These are phyloP conservation scores for Leccinum solheimii DNA, from an alignment of 1,284 basidiomycete species.

Conservation along the genomic window DNA sequence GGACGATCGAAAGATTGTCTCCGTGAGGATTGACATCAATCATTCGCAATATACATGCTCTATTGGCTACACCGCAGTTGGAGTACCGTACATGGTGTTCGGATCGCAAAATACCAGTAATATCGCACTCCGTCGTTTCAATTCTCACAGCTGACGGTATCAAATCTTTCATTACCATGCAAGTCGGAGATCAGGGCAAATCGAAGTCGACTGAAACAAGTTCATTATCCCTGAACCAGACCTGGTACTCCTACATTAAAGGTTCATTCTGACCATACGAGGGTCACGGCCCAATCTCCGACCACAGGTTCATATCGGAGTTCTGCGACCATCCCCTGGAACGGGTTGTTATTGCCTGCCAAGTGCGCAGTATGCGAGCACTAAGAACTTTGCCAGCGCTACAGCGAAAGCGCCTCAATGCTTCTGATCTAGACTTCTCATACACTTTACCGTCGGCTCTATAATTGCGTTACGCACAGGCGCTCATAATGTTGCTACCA, in stretches of 20 bases:
- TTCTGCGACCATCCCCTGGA: background rate
- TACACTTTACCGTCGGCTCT: background rate
- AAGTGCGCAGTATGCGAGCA: background rate
- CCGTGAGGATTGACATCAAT: conserved; percentile 20
- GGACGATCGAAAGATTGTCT: conserved; percentile 33
- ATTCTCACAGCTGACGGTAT: background rate
- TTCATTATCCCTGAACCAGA: background rate
- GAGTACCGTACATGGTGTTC: background rate
- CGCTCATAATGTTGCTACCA: conserved; percentile 1
- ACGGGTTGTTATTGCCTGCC: background rate
- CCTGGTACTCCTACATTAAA: background rate
- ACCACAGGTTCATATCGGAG: conserved; percentile 1
- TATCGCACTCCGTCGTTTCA: background rate
- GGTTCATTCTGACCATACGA: background rate
- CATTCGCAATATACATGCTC: background rate
- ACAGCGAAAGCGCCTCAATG: background rate
- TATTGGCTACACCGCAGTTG: background rate
- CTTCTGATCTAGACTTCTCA: background rate
- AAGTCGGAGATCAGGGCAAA: conserved; percentile 2
- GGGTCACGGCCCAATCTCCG: conserved; percentile 4
- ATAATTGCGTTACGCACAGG: background rate
- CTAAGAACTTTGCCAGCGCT: background rate
- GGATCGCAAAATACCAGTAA: conserved; percentile 19
- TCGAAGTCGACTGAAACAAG: background rate
- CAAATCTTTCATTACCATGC: background rate